Base-by-base conservation (phyloP, 768 basidiomycete species). In the Chiua virens region DNA sequence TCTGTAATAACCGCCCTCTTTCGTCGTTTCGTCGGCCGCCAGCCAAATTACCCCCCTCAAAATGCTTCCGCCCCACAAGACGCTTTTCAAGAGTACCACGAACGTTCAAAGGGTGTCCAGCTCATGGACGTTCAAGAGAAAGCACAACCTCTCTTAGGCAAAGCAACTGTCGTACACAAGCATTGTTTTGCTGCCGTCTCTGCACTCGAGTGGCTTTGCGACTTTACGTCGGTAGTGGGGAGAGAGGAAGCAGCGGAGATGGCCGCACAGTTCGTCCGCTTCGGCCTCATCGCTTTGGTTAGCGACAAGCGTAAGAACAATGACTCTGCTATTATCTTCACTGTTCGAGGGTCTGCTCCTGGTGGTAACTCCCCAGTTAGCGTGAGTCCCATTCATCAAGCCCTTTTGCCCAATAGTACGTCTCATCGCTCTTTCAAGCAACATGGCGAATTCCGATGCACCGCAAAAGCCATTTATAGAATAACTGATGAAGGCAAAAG, bases 221-320 rank as follows among this genome's bases (percentile, higher is more conserved):
- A 99, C 69, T 97, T 93, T 61, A 93, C 97, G 0, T 97, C 95
- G 1, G 92, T 95, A 30, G 92, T 94, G 30, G 94, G 94, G 21
- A 78, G 92, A 46, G 97, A 99, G 64, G 97, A 98, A 69, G 95
- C 93, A 0, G 92, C 93, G 11, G 97, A 99, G 75, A 89, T 98
- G 83, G 88, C 92, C 3, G 97, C 95, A 5, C 97, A 98, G 67
- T 98, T 98, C 62, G 94, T 98, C 41, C 86, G 97, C 46, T 97
- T 94, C 62, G 91, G 93, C 36, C 83, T 96, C 55, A 88, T 99
- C 70, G 73, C 75, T 3, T 77, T 98, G 38, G 92, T 96, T 54
- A 89, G 87, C 73, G 91, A 93, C 70, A 93, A 89, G 76, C 80
- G 91, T 57, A 92, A 90, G 74, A 89, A 87, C 63, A 92, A 90